Conservation (phyloP, 2,329 filamentous ascomycete genomes). For the Colletotrichum godetiae region DNA sequence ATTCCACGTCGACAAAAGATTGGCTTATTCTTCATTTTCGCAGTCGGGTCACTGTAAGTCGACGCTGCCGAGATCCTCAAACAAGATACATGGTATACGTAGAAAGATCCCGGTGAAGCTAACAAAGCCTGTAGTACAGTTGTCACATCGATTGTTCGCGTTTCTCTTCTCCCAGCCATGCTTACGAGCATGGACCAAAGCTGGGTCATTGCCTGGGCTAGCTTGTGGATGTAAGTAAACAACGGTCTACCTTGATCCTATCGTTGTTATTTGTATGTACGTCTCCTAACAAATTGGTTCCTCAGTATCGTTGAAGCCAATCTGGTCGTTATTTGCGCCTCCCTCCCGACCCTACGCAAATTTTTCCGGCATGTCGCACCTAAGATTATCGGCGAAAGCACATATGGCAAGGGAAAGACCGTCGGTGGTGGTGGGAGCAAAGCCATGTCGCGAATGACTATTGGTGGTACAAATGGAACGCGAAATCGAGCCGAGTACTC, state of each 20-base stretch:
- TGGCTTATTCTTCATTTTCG: conserved; percentile 55
- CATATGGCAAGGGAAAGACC: background rate
- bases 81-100: no score
- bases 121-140: conserved; percentile 42
- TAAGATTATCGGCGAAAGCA: conserved; percentile 29
- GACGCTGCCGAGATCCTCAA: background rate
- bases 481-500: background rate
- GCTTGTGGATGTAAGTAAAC: conserved; percentile 43
- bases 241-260: background rate
- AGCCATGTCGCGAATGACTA: conserved; percentile 1
- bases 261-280: background rate
- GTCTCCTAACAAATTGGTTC: background rate
- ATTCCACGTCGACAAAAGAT: conserved; percentile 59
- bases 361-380: conserved; percentile 48
- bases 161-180: conserved; percentile 42
- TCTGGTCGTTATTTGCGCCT: conserved; percentile 49
- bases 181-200: conserved; percentile 41
- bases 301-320: conserved; percentile 49
- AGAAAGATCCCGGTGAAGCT: background rate
- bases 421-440: background rate
- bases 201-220: conserved; percentile 44
- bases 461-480: background rate
- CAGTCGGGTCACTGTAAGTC: conserved; percentile 49
- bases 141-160: conserved; percentile 46
- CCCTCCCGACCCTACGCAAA: conserved; percentile 48